Conservation (phyloP, 352 stramenopile species). For the Globisporangium nodosum region DNA sequence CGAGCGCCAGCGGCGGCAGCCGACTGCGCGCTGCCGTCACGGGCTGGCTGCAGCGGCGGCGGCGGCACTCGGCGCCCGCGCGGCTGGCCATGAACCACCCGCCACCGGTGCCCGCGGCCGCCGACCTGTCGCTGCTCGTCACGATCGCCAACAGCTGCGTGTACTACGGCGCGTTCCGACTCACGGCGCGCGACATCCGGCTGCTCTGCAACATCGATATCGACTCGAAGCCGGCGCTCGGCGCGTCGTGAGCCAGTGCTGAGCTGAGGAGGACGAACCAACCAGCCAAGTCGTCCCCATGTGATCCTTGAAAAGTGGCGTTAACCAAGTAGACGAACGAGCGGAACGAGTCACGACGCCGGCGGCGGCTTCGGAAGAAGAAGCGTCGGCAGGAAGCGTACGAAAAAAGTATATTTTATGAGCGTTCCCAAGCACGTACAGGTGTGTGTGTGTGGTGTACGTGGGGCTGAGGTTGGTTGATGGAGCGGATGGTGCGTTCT, state of each 20-base stretch:
- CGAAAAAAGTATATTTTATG: too few species aligned
- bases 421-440: too few species aligned
- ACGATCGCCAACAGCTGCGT: slow-evolving; percentile 65
- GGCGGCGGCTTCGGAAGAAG: too few species aligned
- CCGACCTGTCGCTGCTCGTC: slow-evolving; percentile 46
- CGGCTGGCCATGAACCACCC: slow-evolving; percentile 34
- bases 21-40: slow-evolving; percentile 18
- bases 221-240: not conserved
- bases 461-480: not conserved
- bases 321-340: too few species aligned
- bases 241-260: too few species aligned
- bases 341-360: too few species aligned
- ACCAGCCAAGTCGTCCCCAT: too few species aligned
- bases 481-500: not conserved
- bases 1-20: not conserved
- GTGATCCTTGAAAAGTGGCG: too few species aligned
- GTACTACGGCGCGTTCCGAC: slow-evolving; percentile 49
- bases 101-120: slow-evolving; percentile 24
- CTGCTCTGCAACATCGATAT: slow-evolving; percentile 6
- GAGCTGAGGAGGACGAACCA: too few species aligned
- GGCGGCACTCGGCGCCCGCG: slow-evolving; percentile 13
- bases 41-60: slow-evolving; percentile 16
- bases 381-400: too few species aligned
- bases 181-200: slow-evolving; percentile 38
- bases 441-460: not conserved